phyloP scores from a whole-genome alignment of 306 rosid genomes.

The Dalbergia cochinchinensis region DNA sequence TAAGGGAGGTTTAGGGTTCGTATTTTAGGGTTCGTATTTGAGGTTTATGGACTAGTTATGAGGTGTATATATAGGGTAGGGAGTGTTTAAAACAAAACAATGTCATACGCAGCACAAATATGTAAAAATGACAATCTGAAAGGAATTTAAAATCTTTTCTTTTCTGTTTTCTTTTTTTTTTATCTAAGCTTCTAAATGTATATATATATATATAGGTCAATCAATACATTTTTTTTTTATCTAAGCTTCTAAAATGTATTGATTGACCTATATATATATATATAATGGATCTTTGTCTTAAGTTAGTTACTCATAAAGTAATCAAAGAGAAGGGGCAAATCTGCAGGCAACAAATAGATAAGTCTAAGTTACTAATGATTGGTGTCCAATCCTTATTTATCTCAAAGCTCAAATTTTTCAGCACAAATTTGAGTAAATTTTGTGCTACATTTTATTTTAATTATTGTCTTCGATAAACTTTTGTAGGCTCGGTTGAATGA shows the following conservation, averaged over 20 bases:
- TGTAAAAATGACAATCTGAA: constrained; percentile 3
- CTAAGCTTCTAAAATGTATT: constrained; percentile 3
- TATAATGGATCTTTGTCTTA: constrained; percentile 37
- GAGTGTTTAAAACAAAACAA: neutral
- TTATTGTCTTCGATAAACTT: constrained; percentile 26
- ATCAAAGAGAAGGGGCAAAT: constrained; percentile 34
- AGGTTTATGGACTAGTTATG: no score
- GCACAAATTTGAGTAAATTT: constrained; percentile 30
- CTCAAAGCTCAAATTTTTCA: constrained; percentile 21
- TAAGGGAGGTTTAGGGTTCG: no score
- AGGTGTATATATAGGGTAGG: no score
- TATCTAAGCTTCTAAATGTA: constrained; percentile 11
- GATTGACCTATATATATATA: neutral
- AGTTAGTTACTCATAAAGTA: constrained; percentile 20
- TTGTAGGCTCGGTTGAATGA: constrained; percentile 85
- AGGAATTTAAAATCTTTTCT: neutral
- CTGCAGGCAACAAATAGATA: constrained; percentile 18
- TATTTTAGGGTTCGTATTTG: no score
- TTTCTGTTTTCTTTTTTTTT: no score
- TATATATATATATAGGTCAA: neutral
- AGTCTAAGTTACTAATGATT: constrained; percentile 21
- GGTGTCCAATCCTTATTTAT: constrained; percentile 6
- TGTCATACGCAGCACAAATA: neutral
- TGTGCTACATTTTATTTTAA: constrained; percentile 32
- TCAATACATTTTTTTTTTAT: neutral